Conservation (phyloP, 768 basidiomycete genomes). For the Dictyophora rubrovolvata region DNA sequence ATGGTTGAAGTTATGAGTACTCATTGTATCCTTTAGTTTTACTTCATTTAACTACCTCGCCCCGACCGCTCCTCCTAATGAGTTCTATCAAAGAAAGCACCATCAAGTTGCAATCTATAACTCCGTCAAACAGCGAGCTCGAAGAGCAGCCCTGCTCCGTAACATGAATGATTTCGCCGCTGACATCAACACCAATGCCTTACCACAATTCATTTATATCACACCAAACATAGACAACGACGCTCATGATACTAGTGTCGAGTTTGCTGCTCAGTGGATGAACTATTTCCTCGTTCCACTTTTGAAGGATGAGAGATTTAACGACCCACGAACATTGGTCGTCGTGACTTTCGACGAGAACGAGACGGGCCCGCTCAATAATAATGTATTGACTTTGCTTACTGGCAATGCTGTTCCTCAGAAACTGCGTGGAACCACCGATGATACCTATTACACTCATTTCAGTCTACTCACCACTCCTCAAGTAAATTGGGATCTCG, state of each 20-base stretch:
- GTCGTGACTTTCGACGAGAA: conserved; percentile 53
- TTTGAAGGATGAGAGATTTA: conserved; percentile 41
- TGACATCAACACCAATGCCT: conserved; percentile 37
- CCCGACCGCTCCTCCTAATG: conserved; percentile 21
- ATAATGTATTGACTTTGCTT: conserved; percentile 32
- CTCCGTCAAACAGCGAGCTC: conserved; percentile 32
- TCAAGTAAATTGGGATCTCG: conserved; percentile 51
- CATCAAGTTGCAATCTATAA: conserved; percentile 43
- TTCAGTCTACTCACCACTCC: conserved; percentile 48
- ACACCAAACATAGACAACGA: conserved; percentile 56
- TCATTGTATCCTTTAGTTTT: conserved; percentile 12
- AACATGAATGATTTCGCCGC: conserved; percentile 55
- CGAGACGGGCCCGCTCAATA: conserved; percentile 26
- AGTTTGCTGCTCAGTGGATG: conserved; percentile 36
- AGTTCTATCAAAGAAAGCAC: conserved; percentile 48
- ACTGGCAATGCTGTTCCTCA: conserved; percentile 37
- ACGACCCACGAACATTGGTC: conserved; percentile 43
- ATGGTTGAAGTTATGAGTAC: background rate
- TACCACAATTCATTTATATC: conserved; percentile 53
- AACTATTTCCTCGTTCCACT: conserved; percentile 41
- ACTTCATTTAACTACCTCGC: background rate
- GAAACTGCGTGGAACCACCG: conserved; percentile 31
- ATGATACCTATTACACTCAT: conserved; percentile 49
- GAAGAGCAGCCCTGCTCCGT: conserved; percentile 35
- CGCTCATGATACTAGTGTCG: conserved; percentile 48